These are phyloP conservation scores for Aspergillus luchuensis DNA, from an alignment of 2,329 filamentous ascomycete species.

Conservation along the genomic window DNA sequence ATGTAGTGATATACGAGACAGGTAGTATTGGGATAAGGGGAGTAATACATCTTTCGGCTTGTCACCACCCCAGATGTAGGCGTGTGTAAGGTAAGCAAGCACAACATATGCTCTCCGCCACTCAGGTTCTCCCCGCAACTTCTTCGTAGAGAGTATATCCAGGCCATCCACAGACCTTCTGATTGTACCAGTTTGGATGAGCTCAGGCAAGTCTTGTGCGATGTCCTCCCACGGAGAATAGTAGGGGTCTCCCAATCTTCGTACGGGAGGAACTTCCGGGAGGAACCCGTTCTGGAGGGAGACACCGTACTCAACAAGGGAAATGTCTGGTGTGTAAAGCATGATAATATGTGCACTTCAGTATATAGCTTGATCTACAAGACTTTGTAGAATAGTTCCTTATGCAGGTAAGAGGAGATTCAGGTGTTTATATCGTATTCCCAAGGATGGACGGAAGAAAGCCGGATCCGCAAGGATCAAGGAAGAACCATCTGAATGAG, in stretches of 20 bases:
- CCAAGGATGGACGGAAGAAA: not conserved
- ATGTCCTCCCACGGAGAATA: constrained; percentile 90
- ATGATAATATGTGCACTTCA: constrained; percentile 17
- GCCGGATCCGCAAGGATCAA: not conserved
- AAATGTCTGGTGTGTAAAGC: constrained; percentile 28
- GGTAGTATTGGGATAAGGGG: not conserved
- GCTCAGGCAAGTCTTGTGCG: constrained; percentile 72
- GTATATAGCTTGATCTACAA: not conserved
- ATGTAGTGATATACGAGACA: not conserved
- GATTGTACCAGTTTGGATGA: constrained; percentile 75
- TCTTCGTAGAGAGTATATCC: constrained; percentile 74
- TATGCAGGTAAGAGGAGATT: not conserved
- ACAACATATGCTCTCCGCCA: constrained; percentile 83
- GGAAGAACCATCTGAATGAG: not conserved
- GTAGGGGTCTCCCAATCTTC: constrained; percentile 75
- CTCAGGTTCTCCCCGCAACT: constrained; percentile 76
- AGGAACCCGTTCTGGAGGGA: constrained; percentile 72
- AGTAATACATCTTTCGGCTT: constrained; percentile 64
- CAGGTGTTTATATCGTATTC: not conserved
- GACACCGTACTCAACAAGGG: constrained; percentile 69
- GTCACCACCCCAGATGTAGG: constrained; percentile 81
- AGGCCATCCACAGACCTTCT: constrained; percentile 73
- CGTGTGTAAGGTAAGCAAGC: constrained; percentile 74
- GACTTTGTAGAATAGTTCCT: too few species aligned
- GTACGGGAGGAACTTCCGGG: constrained; percentile 72